Evolutionary conservation across 257 asterid genomes (phyloP), one percentile per base, ranked within the genome.

Genomic region (Ilex aquifolium): DNA sequence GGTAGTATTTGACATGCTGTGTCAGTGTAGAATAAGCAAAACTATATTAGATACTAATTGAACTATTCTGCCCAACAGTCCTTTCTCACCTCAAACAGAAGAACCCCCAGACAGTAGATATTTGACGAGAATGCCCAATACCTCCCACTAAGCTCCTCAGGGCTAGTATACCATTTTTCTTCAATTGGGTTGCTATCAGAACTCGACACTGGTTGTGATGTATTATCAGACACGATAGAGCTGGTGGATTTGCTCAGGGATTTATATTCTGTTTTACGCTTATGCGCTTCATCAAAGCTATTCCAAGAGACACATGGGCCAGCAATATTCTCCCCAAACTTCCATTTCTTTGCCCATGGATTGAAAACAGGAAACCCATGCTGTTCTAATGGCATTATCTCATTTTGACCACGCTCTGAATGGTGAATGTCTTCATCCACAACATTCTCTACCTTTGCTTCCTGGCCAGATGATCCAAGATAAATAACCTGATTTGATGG

Each of bases 41-140:
- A n/a, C 54, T 3, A 49, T 49, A 21, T 21, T 21, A 21, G 27
- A 21, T 21, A 21, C 27, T 21, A 21, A 21, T 21, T 21, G 27
- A 21, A 21, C 27, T 21, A 21, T 52, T 61, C n/a, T 6, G 32
- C 42, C 27, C 59, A 76, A 56, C 54, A 10, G 60, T 58, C 69
- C 67, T 53, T 63, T 66, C 95, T 73, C 72, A 92, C 99, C 97
- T 93, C 99, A 76, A 93, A 90, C 59, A 93, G 80, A 79, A 93
- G 90, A 73, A 93, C 82, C 58, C 99, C 99, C 73, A 93, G 78
- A 71, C 83, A 79, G 65, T 90, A 93, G 64, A 90, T 78, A 73
- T 93, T 93, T 52, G 97, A 87, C 32, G 99, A 73, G 76, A 84
- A 73, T 15, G 91, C 72, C 76, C 79, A 77, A 48, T 61, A 76